These are phyloP conservation scores for Pseudozyma hubeiensis DNA, from an alignment of 1,284 basidiomycete genomes.

Conservation along the genomic window DNA sequence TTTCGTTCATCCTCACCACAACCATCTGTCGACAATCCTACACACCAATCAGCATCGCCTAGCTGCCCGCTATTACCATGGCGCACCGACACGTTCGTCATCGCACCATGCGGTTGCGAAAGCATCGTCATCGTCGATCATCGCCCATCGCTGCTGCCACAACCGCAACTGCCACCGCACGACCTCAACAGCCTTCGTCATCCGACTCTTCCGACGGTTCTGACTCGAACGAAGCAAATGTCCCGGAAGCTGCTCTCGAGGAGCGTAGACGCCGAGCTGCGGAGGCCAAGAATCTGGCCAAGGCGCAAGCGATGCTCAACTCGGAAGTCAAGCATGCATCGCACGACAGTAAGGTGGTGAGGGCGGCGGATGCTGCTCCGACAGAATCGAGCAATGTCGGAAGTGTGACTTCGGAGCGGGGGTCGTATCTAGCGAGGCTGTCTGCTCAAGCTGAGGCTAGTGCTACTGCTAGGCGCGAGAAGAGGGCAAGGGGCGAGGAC, in stretches of 20 bases:
- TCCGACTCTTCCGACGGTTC: conserved; percentile 15
- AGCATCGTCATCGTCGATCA: conserved; percentile 13
- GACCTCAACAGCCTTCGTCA: conserved; percentile 9
- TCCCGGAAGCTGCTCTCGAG: conserved; percentile 9
- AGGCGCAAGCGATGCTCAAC: conserved; percentile 32
- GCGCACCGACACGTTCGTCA: conserved; percentile 27
- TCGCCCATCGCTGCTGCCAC: no score
- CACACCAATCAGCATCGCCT: background rate
- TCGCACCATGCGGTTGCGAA: conserved; percentile 36
- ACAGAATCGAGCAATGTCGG: conserved; percentile 2
- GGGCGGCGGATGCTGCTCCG: background rate
- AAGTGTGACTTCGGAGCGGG: conserved; percentile 29
- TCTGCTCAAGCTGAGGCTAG: conserved; percentile 29
- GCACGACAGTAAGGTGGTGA: background rate
- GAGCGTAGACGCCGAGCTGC: conserved; percentile 14
- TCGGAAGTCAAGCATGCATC: conserved; percentile 27
- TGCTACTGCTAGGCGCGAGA: background rate
- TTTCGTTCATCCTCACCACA: no score
- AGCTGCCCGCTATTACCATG: conserved; percentile 5
- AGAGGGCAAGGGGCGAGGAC: background rate
- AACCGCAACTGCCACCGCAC: background rate
- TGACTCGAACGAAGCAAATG: conserved; percentile 8
- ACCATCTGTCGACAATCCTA: no score
- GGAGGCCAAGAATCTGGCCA: conserved; percentile 31
- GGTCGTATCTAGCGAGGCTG: conserved; percentile 31